Evolutionary conservation across 164 flowering plant species (phyloP).

Genomic region (Stephania cephalantha): DNA sequence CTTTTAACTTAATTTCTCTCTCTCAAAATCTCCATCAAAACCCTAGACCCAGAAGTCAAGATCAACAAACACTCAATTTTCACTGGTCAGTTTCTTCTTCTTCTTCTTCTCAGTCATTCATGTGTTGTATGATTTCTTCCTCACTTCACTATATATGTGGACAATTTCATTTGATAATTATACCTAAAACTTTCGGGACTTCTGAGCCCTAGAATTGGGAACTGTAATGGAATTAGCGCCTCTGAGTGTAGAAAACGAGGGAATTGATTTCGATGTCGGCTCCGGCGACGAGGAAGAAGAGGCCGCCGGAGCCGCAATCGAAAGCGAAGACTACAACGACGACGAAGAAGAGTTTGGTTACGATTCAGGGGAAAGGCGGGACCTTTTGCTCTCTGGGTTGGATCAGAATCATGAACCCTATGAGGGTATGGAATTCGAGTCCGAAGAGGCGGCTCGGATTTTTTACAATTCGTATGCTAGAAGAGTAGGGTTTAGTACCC

Average conservation of each 20-base stretch:
- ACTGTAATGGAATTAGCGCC: background rate
- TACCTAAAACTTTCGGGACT: background rate
- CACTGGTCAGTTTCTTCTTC: slow-evolving; percentile 2
- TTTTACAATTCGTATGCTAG: slow-evolving; percentile 6
- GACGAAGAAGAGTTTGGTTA: background rate
- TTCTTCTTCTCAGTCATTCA: background rate
- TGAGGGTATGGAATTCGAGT: slow-evolving; percentile 22
- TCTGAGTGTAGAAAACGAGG: background rate
- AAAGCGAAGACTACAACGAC: background rate
- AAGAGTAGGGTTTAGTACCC: slow-evolving; percentile 7
- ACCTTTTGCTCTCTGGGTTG: background rate
- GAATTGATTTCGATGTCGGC: slow-evolving; percentile 3
- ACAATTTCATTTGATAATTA: background rate
- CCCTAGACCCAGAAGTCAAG: background rate
- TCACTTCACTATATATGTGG: background rate
- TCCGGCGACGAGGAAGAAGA: slow-evolving; percentile 3
- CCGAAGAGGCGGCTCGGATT: slow-evolving; percentile 16
- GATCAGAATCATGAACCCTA: slow-evolving; percentile 54
- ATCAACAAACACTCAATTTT: background rate
- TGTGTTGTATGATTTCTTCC: background rate
- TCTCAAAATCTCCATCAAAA: background rate
- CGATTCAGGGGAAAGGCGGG: background rate
- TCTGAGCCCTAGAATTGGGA: background rate
- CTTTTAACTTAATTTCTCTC: background rate
- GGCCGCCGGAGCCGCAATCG: background rate